Percentiles rank a stretch among this genome's conserved stretches.
phyloP scores from a whole-genome alignment of 108 stramenopile genomes.

The Conticribra weissflogii region DNA sequence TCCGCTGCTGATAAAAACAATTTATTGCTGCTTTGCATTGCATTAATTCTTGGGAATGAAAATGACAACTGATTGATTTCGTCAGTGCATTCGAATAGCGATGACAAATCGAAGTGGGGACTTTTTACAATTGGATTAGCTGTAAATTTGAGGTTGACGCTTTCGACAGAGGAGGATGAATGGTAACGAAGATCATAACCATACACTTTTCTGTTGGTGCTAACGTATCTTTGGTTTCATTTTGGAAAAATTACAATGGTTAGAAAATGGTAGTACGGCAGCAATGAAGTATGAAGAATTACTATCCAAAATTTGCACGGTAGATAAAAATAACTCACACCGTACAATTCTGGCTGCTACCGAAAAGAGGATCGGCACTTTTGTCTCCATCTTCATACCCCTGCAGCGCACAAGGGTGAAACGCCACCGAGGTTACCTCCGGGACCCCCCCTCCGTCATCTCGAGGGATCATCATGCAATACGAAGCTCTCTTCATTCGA shows the following conservation, averaged over 20 bases:
- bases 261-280: no score
- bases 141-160: constrained; percentile 2
- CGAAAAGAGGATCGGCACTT: neutral
- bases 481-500: constrained; percentile 40
- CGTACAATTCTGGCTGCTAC: constrained; percentile 21
- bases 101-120: constrained; percentile 44
- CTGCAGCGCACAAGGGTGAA: constrained; percentile 46
- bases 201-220: constrained; percentile 25
- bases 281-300: neutral
- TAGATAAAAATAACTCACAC: constrained; percentile 21
- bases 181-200: constrained; percentile 45
- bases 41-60: constrained; percentile 32
- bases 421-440: constrained; percentile 69
- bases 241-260: no score
- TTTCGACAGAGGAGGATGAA: constrained; percentile 2
- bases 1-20: constrained; percentile 61
- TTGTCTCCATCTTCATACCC: constrained; percentile 16
- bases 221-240: constrained; percentile 17
- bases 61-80: constrained; percentile 54
- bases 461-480: constrained; percentile 51
- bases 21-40: constrained; percentile 4
- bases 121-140: constrained; percentile 24
- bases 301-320: neutral
- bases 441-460: constrained; percentile 8
- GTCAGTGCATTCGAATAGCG: constrained; percentile 32